A percentile compares a stretch with the other conserved stretches of the same genome.
These are phyloP conservation scores for Ichthyophonus hoferi DNA, from an alignment of 208 protist species.

Conservation along the genomic window DNA sequence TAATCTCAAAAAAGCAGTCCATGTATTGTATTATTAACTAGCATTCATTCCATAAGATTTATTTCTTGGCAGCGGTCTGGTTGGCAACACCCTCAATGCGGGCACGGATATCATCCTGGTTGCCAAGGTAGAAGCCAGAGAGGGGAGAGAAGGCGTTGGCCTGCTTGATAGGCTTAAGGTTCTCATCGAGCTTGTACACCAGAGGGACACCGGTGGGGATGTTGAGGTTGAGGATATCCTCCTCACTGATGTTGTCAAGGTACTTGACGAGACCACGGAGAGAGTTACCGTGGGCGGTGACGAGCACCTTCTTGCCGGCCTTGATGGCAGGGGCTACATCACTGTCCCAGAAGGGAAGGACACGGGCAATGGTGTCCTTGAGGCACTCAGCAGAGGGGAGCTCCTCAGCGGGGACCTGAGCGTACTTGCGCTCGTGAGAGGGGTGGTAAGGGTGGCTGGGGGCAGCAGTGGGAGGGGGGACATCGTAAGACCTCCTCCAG, in stretches of 20 bases:
- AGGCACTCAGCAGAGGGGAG: constrained; percentile 45
- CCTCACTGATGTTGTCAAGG: constrained; percentile 56
- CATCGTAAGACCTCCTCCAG: constrained; percentile 58
- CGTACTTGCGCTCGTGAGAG: constrained; percentile 40
- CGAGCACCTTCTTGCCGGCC: constrained; percentile 56
- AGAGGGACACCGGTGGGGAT: constrained; percentile 63
- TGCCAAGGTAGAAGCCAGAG: constrained; percentile 42
- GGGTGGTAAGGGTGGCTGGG: constrained; percentile 22
- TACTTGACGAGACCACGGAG: constrained; percentile 58
- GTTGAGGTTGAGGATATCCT: constrained; percentile 47
- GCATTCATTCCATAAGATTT: too few relatives aligned
- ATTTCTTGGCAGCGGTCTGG: constrained; percentile 35
- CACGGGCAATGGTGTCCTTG: constrained; percentile 35
- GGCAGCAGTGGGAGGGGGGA: constrained; percentile 48
- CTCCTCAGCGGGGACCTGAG: constrained; percentile 24
- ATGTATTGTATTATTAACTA: too few relatives aligned
- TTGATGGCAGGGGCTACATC: constrained; percentile 58
- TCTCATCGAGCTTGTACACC: constrained; percentile 57
- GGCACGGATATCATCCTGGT: constrained; percentile 36
- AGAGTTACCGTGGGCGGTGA: constrained; percentile 63
- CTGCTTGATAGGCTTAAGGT: constrained; percentile 43
- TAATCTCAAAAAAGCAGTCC: too few relatives aligned
- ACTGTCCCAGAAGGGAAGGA: constrained; percentile 52
- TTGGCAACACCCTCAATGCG: constrained; percentile 46
- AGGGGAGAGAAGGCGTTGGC: constrained; percentile 25